Conservation (phyloP, 2,329 filamentous ascomycete species). For the Akanthomyces muscarius region DNA sequence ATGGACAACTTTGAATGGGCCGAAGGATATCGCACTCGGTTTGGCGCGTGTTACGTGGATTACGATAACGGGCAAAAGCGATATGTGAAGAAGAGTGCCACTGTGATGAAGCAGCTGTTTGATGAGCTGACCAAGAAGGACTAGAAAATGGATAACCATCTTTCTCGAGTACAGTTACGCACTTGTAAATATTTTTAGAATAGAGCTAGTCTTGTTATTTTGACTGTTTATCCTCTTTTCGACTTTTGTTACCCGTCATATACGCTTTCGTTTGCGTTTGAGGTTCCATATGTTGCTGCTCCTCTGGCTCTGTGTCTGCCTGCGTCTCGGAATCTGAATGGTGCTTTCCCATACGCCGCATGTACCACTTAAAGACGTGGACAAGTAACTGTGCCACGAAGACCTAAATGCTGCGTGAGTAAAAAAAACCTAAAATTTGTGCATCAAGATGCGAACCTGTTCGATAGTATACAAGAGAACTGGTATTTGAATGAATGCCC, state of each 20-base stretch:
- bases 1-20: constrained; percentile 93
- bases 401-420: neutral
- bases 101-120: too few species aligned
- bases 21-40: constrained; percentile 84
- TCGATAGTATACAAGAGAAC: constrained; percentile 60
- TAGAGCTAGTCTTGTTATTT: too few species aligned
- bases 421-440: too few species aligned
- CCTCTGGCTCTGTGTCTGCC: neutral
- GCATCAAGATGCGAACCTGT: constrained; percentile 34
- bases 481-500: constrained; percentile 59
- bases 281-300: neutral
- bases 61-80: constrained; percentile 39
- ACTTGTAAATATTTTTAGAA: too few species aligned
- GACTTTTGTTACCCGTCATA: too few species aligned
- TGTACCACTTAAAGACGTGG: constrained; percentile 1
- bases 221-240: too few species aligned
- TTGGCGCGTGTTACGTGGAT: constrained; percentile 80
- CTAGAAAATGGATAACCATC: too few species aligned
- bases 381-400: constrained; percentile 4
- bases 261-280: neutral
- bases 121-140: too few species aligned
- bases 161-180: too few species aligned
- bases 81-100: too few species aligned
- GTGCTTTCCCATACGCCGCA: neutral
- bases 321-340: neutral